Conservation (phyloP, 2,329 filamentous ascomycete species). For the Claviceps humidiphila region DNA sequence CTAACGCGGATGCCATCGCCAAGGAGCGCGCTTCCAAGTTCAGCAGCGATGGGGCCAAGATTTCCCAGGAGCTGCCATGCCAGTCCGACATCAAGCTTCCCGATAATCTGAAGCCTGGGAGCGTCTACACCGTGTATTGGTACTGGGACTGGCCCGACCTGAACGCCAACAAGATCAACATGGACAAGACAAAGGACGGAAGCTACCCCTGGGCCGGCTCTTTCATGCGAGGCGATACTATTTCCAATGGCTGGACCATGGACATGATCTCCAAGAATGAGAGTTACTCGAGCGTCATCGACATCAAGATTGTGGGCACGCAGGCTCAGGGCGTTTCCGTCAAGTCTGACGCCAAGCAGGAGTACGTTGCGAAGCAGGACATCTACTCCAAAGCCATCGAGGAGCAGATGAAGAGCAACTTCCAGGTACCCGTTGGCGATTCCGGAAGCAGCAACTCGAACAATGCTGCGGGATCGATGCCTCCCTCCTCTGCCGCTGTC, state of each 20-base stretch:
- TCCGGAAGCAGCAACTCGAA: conserved; percentile 8
- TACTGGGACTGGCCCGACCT: conserved; percentile 85
- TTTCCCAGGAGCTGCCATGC: conserved; percentile 56
- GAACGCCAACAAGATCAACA: conserved; percentile 26
- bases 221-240: conserved; percentile 25
- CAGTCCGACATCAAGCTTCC: conserved; percentile 74
- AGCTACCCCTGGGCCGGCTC: conserved; percentile 29
- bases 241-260: conserved; percentile 23
- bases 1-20: conserved; percentile 48
- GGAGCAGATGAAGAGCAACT: conserved; percentile 31
- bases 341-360: conserved; percentile 11
- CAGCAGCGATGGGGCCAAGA: conserved; percentile 36
- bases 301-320: conserved; percentile 23
- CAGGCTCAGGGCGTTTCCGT: conserved; percentile 12
- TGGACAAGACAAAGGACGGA: conserved; percentile 24
- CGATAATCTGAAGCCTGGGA: conserved; percentile 42
- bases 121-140: conserved; percentile 78
- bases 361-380: conserved; percentile 24
- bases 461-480: neutral
- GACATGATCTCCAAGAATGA: conserved; percentile 24
- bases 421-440: conserved; percentile 27
- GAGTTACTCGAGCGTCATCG: conserved; percentile 27
- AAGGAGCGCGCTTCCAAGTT: conserved; percentile 42
- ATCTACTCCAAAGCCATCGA: conserved; percentile 30
- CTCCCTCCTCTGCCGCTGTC: neutral